Evolutionary conservation across 352 stramenopile species (phyloP).

Genomic region (Phytophthora meadii): DNA sequence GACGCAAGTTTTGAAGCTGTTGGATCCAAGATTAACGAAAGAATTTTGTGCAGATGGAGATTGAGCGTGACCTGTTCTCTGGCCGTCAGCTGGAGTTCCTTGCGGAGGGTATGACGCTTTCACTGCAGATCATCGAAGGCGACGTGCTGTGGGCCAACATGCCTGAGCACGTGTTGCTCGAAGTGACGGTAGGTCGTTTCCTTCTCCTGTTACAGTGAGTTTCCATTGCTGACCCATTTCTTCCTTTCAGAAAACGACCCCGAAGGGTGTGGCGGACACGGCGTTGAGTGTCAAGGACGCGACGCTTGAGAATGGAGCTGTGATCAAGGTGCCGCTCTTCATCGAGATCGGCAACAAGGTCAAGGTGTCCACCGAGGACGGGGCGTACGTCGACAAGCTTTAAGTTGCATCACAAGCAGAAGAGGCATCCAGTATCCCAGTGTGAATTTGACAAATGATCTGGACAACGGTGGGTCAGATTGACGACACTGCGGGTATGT

Average conservation of each 20-base stretch:
- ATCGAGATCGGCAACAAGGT: slow-evolving; percentile 83
- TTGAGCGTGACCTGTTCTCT: slow-evolving; percentile 72
- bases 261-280: slow-evolving; percentile 79
- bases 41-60: slow-evolving; percentile 61
- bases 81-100: slow-evolving; percentile 81
- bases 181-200: slow-evolving; percentile 54
- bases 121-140: slow-evolving; percentile 86
- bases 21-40: background rate
- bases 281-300: slow-evolving; percentile 85
- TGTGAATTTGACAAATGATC: slow-evolving; percentile 6
- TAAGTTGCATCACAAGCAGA: slow-evolving; percentile 31
- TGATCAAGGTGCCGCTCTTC: slow-evolving; percentile 87
- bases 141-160: slow-evolving; percentile 89
- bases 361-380: slow-evolving; percentile 77
- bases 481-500: slow-evolving; percentile 13
- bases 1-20: background rate
- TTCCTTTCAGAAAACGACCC: slow-evolving; percentile 65
- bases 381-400: slow-evolving; percentile 80
- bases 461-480: slow-evolving; percentile 14
- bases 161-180: slow-evolving; percentile 79
- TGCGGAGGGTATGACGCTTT: slow-evolving; percentile 79
- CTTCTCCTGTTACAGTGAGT: background rate
- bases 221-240: slow-evolving; percentile 1
- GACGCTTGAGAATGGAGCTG: slow-evolving; percentile 76
- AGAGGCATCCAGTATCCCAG: slow-evolving; percentile 4